These are phyloP conservation scores for Gossypium lobatum DNA, from an alignment of 441 rosid species.

Conservation along the genomic window DNA sequence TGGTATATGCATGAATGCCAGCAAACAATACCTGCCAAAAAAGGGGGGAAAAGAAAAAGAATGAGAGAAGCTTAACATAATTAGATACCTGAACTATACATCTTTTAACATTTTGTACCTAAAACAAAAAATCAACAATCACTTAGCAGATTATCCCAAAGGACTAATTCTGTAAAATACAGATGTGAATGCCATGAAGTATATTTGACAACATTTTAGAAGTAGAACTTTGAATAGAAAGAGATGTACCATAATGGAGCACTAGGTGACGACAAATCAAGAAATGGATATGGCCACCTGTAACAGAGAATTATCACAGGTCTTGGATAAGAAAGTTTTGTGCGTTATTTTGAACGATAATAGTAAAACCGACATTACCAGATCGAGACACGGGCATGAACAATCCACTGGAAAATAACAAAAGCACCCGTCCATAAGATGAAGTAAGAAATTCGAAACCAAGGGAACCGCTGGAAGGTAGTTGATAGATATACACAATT, in stretches of 20 bases:
- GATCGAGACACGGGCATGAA: slow-evolving; percentile 38
- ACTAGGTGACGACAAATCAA: slow-evolving; percentile 34
- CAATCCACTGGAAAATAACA: slow-evolving; percentile 47
- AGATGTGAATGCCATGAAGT: background rate
- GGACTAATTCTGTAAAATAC: background rate
- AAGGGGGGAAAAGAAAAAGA: background rate
- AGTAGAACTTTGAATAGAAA: background rate
- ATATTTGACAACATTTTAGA: background rate
- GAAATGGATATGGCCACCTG: slow-evolving; percentile 63
- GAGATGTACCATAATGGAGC: slow-evolving; percentile 47
- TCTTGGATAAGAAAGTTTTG: slow-evolving; percentile 5
- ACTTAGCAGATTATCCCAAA: background rate
- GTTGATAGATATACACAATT: background rate
- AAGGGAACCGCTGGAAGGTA: slow-evolving; percentile 41
- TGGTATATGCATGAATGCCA: slow-evolving; percentile 46
- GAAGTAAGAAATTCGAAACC: slow-evolving; percentile 50
- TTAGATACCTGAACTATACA: background rate
- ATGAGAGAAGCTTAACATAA: background rate
- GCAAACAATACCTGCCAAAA: slow-evolving; percentile 34
- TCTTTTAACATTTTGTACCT: background rate
- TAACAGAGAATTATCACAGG: background rate
- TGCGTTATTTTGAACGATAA: background rate
- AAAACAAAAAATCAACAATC: background rate
- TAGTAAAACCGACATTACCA: slow-evolving; percentile 21
- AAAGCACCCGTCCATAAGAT: slow-evolving; percentile 43